Base-by-base conservation (phyloP, 257 asterid genomes). In the Nicotiana attenuata region DNA sequence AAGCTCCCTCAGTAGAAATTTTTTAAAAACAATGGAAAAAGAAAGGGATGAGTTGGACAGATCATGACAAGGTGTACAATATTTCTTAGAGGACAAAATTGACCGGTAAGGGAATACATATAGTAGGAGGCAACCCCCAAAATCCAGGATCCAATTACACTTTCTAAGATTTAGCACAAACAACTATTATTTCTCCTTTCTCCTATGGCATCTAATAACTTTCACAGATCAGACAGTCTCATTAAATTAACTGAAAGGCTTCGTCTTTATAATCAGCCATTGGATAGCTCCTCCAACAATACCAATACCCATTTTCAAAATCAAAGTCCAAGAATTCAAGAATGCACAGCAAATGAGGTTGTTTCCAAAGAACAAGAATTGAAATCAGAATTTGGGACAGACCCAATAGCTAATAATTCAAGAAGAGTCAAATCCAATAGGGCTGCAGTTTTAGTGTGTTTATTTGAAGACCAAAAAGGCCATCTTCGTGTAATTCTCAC, bases 381-480 rank as follows among this genome's bases (percentile, higher is more conserved):
- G 35, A 53, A 20, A 59, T 57, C 81, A 38, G 82, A 85, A 47
- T 38, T 26, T 19, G 45, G 13, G 20, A 35, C 2, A 28, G 19
- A 53, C 13, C 79, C 82, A 57, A 53, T 52, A 24, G 15, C 33
- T 60, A 47, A 0, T 52, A 85, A 84, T 81, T 16, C 80, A 71
- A 60, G 41, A 45, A 83, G 28, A 26, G 13, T 20, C 82, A 81
- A 73, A 41, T 50, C 88, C 45, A 79, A 38, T 11, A 86, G 86
- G 84, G 94, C 97, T 71, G 96, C 97, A 20, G 98, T 94, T 61
- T 66, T 94, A 87, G 89, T 94, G 81, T 92, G 96, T 82, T 85
- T 94, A 50, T 94, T 90, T 76, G 89, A 91, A 85, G 97, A 90
- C 11, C 81, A 84, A 82, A 71, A 67, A 6, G 93, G 92, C 1